These are phyloP conservation scores for Hypoxylon subgilvum DNA, from an alignment of 495 filamentous ascomycete species.

Conservation along the genomic window DNA sequence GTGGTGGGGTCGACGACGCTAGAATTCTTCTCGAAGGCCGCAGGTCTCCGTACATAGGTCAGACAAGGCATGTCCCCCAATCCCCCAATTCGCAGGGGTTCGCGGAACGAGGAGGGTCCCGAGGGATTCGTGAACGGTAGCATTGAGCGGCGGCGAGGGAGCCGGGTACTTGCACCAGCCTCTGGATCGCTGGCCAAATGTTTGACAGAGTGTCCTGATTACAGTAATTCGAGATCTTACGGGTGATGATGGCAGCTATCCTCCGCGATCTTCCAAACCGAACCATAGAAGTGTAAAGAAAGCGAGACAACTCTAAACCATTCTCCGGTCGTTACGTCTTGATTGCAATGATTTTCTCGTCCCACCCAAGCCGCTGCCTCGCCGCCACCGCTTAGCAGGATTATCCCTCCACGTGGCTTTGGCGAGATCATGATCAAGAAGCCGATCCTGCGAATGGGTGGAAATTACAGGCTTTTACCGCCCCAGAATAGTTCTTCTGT, in stretches of 20 bases:
- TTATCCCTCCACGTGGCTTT: slow-evolving; percentile 8
- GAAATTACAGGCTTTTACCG: neutral
- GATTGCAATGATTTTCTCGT: too few species aligned
- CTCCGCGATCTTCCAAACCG: too few species aligned
- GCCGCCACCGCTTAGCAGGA: too few species aligned
- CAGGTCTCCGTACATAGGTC: too few species aligned
- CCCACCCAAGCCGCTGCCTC: too few species aligned
- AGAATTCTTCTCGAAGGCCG: slow-evolving; percentile 38
- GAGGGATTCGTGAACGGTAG: too few species aligned
- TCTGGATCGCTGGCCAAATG: slow-evolving; percentile 16
- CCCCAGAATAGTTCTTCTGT: neutral
- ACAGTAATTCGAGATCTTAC: slow-evolving; percentile 18
- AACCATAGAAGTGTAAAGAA: too few species aligned
- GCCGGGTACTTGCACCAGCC: neutral
- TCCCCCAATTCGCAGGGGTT: slow-evolving; percentile 5
- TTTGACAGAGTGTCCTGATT: slow-evolving; percentile 1
- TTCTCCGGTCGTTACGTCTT: neutral
- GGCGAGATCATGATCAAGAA: neutral
- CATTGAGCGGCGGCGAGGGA: neutral
- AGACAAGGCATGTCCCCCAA: slow-evolving; percentile 10
- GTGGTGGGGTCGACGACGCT: slow-evolving; percentile 21
- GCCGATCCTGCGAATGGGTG: slow-evolving; percentile 4
- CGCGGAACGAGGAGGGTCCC: neutral
- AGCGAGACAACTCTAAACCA: too few species aligned
- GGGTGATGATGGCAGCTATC: too few species aligned